Percentiles rank a stretch among this genome's conserved stretches.
Conservation (phyloP, 2,329 filamentous ascomycete genomes). For the Hypoxylon sp. region DNA sequence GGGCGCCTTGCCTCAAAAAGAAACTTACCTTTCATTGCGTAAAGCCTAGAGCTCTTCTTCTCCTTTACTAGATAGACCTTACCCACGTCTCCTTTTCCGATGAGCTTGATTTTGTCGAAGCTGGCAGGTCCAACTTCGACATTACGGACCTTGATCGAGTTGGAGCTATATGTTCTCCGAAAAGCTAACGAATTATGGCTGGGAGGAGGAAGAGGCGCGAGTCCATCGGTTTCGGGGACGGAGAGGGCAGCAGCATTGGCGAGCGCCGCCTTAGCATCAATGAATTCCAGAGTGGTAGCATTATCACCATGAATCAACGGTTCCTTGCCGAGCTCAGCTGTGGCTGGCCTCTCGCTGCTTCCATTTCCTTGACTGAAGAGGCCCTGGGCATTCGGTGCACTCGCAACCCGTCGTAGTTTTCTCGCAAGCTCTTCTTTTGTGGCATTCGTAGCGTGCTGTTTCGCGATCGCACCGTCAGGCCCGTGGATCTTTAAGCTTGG, state of each 20-base stretch:
- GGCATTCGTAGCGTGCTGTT: constrained; percentile 76
- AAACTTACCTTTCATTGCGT: constrained; percentile 94
- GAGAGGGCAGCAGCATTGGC: constrained; percentile 55
- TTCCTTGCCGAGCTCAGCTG: constrained; percentile 88
- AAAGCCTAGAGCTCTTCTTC: constrained; percentile 95
- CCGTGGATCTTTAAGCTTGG: constrained; percentile 81
- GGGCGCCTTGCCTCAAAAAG: background rate
- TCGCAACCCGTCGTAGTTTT: constrained; percentile 92
- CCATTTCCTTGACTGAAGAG: constrained; percentile 74
- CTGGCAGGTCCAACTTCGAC: constrained; percentile 95
- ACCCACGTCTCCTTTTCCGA: constrained; percentile 97
- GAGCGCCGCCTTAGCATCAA: constrained; percentile 58
- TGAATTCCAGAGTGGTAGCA: constrained; percentile 59
- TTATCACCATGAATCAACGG: constrained; percentile 72
- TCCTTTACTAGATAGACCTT: constrained; percentile 98
- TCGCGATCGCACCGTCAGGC: constrained; percentile 65
- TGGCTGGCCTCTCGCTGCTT: constrained; percentile 77
- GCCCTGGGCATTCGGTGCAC: constrained; percentile 95
- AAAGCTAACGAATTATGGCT: constrained; percentile 80
- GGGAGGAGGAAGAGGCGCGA: constrained; percentile 74
- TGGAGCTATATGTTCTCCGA: constrained; percentile 96
- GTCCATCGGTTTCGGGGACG: constrained; percentile 61
- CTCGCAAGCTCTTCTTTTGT: constrained; percentile 95
- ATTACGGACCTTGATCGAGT: constrained; percentile 97
- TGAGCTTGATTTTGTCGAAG: constrained; percentile 99